Evolutionary conservation across 2,329 filamentous ascomycete genomes (phyloP), one percentile per base, ranked within the genome.

Genomic region (Zymoseptoria tritici): DNA sequence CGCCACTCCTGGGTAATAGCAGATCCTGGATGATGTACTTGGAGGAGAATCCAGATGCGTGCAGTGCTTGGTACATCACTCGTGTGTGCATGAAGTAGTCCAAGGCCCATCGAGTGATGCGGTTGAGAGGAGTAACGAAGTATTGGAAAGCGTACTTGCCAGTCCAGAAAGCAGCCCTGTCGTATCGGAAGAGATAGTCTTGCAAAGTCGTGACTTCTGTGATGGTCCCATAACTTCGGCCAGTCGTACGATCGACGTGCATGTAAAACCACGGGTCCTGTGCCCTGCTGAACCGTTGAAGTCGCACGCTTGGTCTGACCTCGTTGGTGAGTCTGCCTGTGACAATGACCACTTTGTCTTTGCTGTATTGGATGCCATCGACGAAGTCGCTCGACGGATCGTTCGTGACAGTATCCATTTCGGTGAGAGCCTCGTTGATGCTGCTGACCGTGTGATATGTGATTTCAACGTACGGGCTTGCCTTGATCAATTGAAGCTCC

Each of bases 181-280:
- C 85, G 66, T 87, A 85, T 5, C 82, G 78, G 67, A 85, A 85
- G 5, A 85, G 74, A 64, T 85, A 85, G 53, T 82, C 80, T 6
- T 73, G 70, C 0, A 81, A 66, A 0, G 80, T 80, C 1, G 81
- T 75, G 1, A 70, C 58, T 21, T 61, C 60, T 49, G 24, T 65
- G 8, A 60, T 52, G 22, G 54, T 51, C 49, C 52, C 57, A 13
- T 26, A 54, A 46, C 59, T 59, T 24, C 4, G 50, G 9, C 31
- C 59, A 20, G 16, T 60, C 20, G 61, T 65, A 20, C 56, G 61
- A 63, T 83, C 74, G 1, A 82, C 86, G 64, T 88, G 87, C 2
- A 90, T 75, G 61, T 90, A 91, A 69, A 89, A 90, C 89, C 88
- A 91, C 0, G 85, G 83, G 64, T 91, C 88, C 3, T 71, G 72